phyloP scores from a whole-genome alignment of 495 filamentous ascomycete genomes.

The Jackrogersella multiformis region DNA sequence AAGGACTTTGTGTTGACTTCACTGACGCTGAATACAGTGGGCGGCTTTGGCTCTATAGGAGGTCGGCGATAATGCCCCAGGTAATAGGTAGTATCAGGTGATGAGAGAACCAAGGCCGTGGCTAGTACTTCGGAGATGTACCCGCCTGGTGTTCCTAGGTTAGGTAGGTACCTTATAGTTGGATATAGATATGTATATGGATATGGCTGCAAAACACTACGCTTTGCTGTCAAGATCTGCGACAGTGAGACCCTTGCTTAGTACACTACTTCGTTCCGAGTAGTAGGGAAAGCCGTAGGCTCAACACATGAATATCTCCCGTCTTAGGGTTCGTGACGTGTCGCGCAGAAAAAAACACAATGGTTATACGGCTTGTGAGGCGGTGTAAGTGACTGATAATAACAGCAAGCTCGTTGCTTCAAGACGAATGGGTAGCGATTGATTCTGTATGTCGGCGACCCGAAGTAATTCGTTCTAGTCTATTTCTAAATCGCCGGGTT shows the following conservation, averaged over 20 bases:
- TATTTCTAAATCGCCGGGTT: constrained; percentile 23
- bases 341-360: constrained; percentile 24
- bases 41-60: not conserved
- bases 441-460: constrained; percentile 13
- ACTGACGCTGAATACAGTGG: not conserved
- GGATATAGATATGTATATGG: no score
- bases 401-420: constrained; percentile 17
- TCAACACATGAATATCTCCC: constrained; percentile 11
- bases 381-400: constrained; percentile 30
- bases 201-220: constrained; percentile 22
- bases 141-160: not conserved
- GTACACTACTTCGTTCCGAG: constrained; percentile 23
- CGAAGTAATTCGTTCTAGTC: constrained; percentile 2
- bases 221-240: constrained; percentile 38
- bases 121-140: constrained; percentile 11
- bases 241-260: constrained; percentile 39
- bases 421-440: constrained; percentile 6
- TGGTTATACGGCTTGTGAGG: constrained; percentile 30
- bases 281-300: constrained; percentile 16
- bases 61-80: not conserved
- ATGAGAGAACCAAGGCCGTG: constrained; percentile 1
- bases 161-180: no score
- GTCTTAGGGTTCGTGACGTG: constrained; percentile 34
- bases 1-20: constrained; percentile 2
- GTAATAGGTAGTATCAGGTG: constrained; percentile 20